These are phyloP conservation scores for Steccherinum ochraceum DNA, from an alignment of 768 basidiomycete genomes.

Conservation along the genomic window DNA sequence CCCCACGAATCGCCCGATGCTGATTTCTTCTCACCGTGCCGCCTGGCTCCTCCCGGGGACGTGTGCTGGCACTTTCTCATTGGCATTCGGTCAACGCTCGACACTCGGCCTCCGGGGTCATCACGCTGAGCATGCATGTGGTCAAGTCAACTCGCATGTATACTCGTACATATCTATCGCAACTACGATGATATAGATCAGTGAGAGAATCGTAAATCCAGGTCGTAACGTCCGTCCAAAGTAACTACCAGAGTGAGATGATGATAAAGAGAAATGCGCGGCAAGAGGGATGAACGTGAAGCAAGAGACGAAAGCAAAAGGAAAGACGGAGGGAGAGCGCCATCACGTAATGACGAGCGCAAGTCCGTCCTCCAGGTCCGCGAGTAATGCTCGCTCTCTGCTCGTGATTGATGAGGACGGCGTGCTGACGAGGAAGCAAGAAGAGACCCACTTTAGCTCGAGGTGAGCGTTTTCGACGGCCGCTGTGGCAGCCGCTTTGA, in stretches of 20 bases:
- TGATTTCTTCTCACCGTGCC: too few species aligned
- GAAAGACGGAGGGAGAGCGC: slow-evolving; percentile 5
- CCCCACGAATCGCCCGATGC: too few species aligned
- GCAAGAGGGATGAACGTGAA: slow-evolving; percentile 1
- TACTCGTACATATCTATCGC: not conserved
- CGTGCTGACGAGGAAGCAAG: not conserved
- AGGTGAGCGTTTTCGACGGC: slow-evolving; percentile 40
- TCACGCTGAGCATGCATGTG: too few species aligned
- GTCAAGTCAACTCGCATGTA: not conserved
- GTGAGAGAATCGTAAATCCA: not conserved
- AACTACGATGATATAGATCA: not conserved
- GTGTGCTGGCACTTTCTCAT: too few species aligned
- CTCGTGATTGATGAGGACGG: not conserved
- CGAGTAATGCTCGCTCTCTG: slow-evolving; percentile 46
- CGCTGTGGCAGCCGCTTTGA: slow-evolving; percentile 37
- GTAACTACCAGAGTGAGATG: too few species aligned
- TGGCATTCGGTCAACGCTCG: too few species aligned
- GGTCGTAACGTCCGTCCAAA: not conserved
- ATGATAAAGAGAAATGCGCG: not conserved
- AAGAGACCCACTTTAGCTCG: slow-evolving; percentile 32
- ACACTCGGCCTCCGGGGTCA: too few species aligned
- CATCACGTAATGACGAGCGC: slow-evolving; percentile 50
- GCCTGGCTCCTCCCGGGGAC: too few species aligned
- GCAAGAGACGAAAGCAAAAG: not conserved
- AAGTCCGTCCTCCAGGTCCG: slow-evolving; percentile 44